Evolutionary conservation across 257 asterid species (phyloP), one percentile per base, ranked within the genome.

Genomic region (Perilla frutescens): DNA sequence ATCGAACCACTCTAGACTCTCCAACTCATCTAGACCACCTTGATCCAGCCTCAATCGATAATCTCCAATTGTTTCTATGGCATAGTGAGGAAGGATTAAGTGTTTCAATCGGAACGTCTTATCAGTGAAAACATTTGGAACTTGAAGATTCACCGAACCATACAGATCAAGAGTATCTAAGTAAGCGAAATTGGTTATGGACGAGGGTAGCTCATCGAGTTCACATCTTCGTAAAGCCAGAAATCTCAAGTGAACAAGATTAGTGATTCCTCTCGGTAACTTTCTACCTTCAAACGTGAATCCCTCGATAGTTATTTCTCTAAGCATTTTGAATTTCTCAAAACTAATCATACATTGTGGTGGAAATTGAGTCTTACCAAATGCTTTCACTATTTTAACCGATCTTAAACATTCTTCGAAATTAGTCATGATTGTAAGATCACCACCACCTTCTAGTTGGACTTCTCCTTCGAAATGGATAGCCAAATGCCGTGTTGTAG

Each of bases 1-100:
- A 20, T 20, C 26, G 26, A 20, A 20, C 26, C 36, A 73, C 1
- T 34, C 5, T 2, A 32, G 45, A 40, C 1, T 66, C 58, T 36
- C 14, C 45, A 2, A 4, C 4, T 9, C 26, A 20, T 20, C 26
- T 20, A 20, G 26, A 20, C 26, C 26, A 20, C 26, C 26, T 20
- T 20, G 26, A 20, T 20, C 26, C 26, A 20, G 26, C 1, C 26
- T 20, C 26, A 20, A 20, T 20, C 4, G 0, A 31, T 53, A 49
- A 3, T 69, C 58, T 36, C 36, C 55, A 3, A 8, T 53, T 1
- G 4, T 15, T 2, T 15, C 15, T 3, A 13, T n/a, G 7, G 9
- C 29, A 47, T 40, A 62, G 0, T 6, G 13, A 26, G 74, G 72
- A 71, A 80, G 72, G 1, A 6, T 0, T 53, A 80, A 45, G 53